These are phyloP conservation scores for Tylopilus cervinicoccineus DNA, from an alignment of 768 basidiomycete species.

Conservation along the genomic window DNA sequence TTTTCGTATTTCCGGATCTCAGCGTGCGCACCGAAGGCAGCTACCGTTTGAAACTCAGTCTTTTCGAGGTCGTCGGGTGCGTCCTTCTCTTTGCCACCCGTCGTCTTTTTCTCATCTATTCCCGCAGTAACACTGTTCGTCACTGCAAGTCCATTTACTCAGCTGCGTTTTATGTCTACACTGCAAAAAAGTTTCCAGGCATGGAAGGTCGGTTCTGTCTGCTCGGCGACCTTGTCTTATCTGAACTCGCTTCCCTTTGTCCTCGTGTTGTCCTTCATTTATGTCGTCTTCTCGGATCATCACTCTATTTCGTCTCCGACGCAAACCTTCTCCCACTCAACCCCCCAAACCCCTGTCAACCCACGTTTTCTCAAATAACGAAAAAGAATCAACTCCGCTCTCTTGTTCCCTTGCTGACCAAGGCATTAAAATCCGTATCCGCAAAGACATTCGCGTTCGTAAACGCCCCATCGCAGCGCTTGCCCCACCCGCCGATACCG, in stretches of 20 bases:
- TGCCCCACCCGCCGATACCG: constrained; percentile 16
- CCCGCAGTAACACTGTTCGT: constrained; percentile 68
- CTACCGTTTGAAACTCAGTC: constrained; percentile 63
- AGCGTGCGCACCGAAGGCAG: constrained; percentile 90
- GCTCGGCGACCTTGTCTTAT: constrained; percentile 15
- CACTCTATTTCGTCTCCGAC: constrained; percentile 13
- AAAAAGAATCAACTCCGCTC: constrained; percentile 77
- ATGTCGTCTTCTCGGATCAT: constrained; percentile 18
- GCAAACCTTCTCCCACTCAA: constrained; percentile 1
- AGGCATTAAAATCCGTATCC: constrained; percentile 91
- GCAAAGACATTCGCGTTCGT: constrained; percentile 85
- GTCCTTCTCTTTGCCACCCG: constrained; percentile 27
- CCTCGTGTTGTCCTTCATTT: constrained; percentile 14
- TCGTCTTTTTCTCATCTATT: constrained; percentile 1
- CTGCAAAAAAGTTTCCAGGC: constrained; percentile 94
- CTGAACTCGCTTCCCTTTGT: constrained; percentile 12
- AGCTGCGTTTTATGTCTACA: constrained; percentile 89
- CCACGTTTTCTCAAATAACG: neutral
- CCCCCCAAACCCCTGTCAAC: neutral
- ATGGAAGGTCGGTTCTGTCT: constrained; percentile 70
- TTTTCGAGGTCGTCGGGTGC: constrained; percentile 92
- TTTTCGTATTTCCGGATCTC: constrained; percentile 96
- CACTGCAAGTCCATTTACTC: constrained; percentile 91
- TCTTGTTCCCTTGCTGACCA: constrained; percentile 93
- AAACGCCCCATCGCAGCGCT: constrained; percentile 54